These are phyloP conservation scores for Eimeria praecox DNA, from an alignment of 169 alveolate genomes.

Conservation along the genomic window DNA sequence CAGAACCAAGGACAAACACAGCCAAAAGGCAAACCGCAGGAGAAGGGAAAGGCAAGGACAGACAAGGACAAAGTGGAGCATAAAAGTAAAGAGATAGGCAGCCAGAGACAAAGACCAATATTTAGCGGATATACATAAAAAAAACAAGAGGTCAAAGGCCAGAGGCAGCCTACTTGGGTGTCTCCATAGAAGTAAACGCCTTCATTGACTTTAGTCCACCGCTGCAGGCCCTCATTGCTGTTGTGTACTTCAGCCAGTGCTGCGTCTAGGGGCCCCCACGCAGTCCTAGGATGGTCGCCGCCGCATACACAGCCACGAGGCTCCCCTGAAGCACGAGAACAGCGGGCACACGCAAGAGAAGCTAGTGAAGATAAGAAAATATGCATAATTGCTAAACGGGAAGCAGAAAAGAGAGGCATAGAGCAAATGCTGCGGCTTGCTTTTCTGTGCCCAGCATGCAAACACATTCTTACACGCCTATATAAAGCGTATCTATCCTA, in stretches of 20 bases:
- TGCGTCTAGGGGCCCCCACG: slow-evolving; percentile 51
- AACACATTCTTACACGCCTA: not conserved
- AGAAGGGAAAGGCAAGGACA: too few relatives aligned
- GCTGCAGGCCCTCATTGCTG: slow-evolving; percentile 33
- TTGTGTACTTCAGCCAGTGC: slow-evolving; percentile 43
- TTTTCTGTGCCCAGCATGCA: not conserved
- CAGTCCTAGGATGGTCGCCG: slow-evolving; percentile 43
- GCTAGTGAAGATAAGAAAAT: not conserved
- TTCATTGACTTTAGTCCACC: slow-evolving; percentile 46
- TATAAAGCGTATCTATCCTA: too few relatives aligned
- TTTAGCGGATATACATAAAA: not conserved
- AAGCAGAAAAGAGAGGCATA: not conserved
- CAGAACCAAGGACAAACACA: not conserved
- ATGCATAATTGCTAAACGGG: not conserved
- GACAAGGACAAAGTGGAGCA: too few relatives aligned
- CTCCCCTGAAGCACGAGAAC: slow-evolving; percentile 24
- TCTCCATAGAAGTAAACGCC: slow-evolving; percentile 42
- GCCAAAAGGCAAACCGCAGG: too few relatives aligned
- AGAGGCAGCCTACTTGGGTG: not conserved
- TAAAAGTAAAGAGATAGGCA: too few relatives aligned
- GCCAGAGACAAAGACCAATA: not conserved
- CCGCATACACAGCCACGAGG: slow-evolving; percentile 45
- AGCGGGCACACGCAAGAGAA: not conserved
- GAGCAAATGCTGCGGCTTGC: not conserved
- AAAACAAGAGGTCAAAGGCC: not conserved